Base-by-base conservation (phyloP, 164 flowering plant genomes). In the Macadamia integrifolia region DNA sequence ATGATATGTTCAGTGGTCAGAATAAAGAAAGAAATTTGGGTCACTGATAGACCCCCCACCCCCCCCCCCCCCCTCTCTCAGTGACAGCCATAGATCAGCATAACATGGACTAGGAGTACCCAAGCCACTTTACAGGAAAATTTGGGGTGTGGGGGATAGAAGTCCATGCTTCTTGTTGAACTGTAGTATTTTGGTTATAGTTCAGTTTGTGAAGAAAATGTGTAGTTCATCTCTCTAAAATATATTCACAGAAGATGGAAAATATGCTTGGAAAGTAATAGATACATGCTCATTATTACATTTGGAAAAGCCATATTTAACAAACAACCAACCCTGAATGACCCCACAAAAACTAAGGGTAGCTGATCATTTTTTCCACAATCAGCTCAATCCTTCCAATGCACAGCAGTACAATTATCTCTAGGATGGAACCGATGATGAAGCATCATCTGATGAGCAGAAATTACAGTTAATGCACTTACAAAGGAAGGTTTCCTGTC, bases 401-500 rank as follows among this genome's bases (percentile, higher is more conserved):
- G 63, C 28, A n/a, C 60, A 32, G 61, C 62, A 48, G 30, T 57
- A 14, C 43, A 11, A 18, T 62, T 35, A 57, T 23, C 59, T 62
- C 46, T 14, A 17, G 23, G 50, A 35, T 58, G 44, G 9, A 55
- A 29, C 14, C 3, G 10, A n/a, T n/a, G n/a, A n/a, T n/a, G n/a
- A n/a, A 48, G 53, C 6, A 46, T 11, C 60, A 50, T 42, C 52
- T 8, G 15, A 65, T 31, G 40, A 67, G 28, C 65, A 69, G 44
- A 44, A 40, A n/a, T 43, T 9, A 40, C 32, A 63, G 17, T 23
- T 17, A 28, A 5, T 15, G 6, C 40, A 35, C 40, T 73, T 69
- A 80, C 50, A 75, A 58, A 0, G 93, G 97, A 69, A 94, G 86
- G 40, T 63, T 71, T 60, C 97, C 97, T 0, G 97, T 90, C 1